Conservation (phyloP, 2,329 filamentous ascomycete species). For the Lasiodiplodia sp. region DNA sequence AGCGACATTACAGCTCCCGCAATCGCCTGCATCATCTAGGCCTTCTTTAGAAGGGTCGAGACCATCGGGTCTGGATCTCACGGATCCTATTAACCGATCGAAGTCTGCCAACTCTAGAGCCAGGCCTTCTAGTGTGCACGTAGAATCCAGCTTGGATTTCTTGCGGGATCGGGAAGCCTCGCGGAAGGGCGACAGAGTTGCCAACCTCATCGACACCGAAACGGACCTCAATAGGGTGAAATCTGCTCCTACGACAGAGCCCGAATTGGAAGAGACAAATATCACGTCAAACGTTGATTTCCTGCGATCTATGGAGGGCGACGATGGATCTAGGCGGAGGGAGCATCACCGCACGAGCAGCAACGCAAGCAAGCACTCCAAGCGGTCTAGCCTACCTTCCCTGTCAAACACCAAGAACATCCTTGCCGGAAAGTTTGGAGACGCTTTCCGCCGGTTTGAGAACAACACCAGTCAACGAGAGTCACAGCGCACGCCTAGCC, state of each 20-base stretch:
- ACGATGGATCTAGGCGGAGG: slow-evolving; percentile 62
- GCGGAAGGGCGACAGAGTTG: slow-evolving; percentile 42
- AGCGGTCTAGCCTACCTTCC: slow-evolving; percentile 76
- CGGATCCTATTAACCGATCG: slow-evolving; percentile 64
- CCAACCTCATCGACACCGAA: slow-evolving; percentile 31
- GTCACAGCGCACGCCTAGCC: slow-evolving; percentile 39
- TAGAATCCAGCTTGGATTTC: slow-evolving; percentile 83
- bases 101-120: slow-evolving; percentile 71
- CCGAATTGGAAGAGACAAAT: slow-evolving; percentile 61
- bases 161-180: slow-evolving; percentile 77
- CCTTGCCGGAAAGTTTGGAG: slow-evolving; percentile 87
- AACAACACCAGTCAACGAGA: slow-evolving; percentile 42
- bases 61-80: slow-evolving; percentile 68
- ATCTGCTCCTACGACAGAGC: slow-evolving; percentile 44
- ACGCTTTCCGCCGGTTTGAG: slow-evolving; percentile 94
- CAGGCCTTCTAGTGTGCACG: slow-evolving; percentile 81
- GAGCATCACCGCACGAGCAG: slow-evolving; percentile 60
- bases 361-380: slow-evolving; percentile 68
- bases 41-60: slow-evolving; percentile 76
- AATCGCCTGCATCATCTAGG: slow-evolving; percentile 64
- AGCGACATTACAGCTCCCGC: slow-evolving; percentile 58
- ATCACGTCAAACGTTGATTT: slow-evolving; percentile 85
- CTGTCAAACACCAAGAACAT: slow-evolving; percentile 80
- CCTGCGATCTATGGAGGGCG: slow-evolving; percentile 73
- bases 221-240: slow-evolving; percentile 33